A percentile compares a stretch with the other conserved stretches of the same genome.
Conservation (phyloP, 2,329 filamentous ascomycete species). For the Cladosporium sp. region DNA sequence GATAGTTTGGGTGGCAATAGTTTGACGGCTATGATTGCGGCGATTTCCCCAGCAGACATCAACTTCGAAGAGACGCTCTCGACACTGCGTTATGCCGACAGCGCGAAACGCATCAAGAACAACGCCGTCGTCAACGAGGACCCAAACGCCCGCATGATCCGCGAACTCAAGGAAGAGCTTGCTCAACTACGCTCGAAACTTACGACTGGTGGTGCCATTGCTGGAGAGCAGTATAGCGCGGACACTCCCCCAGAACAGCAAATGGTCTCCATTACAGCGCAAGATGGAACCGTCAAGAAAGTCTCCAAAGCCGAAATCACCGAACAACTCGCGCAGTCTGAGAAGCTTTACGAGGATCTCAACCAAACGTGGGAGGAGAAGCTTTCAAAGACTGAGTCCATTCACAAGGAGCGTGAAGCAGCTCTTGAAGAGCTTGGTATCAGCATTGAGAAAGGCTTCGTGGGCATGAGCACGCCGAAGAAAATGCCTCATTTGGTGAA, state of each 20-base stretch:
- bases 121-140: constrained; percentile 99
- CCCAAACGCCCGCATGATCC: constrained; percentile 97
- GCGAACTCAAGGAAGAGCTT: constrained; percentile 93
- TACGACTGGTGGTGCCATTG: constrained; percentile 40
- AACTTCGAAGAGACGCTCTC: constrained; percentile 98
- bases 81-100: constrained; percentile 93
- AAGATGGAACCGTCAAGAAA: constrained; percentile 84
- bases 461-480: constrained; percentile 91
- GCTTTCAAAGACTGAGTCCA: constrained; percentile 86
- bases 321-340: constrained; percentile 90
- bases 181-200: constrained; percentile 82
- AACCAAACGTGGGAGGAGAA: constrained; percentile 99
- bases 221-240: constrained; percentile 74
- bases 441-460: constrained; percentile 97
- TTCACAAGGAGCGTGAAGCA: constrained; percentile 94
- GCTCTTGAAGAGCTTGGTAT: constrained; percentile 95
- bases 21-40: constrained; percentile 99
- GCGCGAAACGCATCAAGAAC: constrained; percentile 99
- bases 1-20: constrained; percentile 97
- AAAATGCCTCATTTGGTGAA: constrained; percentile 99
- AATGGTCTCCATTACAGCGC: constrained; percentile 85
- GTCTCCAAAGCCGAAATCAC: constrained; percentile 98
- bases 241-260: constrained; percentile 92
- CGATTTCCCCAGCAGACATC: constrained; percentile 96
- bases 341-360: constrained; percentile 90